Conservation (phyloP, 345 rosid genomes). For the Lepidium sativum region DNA sequence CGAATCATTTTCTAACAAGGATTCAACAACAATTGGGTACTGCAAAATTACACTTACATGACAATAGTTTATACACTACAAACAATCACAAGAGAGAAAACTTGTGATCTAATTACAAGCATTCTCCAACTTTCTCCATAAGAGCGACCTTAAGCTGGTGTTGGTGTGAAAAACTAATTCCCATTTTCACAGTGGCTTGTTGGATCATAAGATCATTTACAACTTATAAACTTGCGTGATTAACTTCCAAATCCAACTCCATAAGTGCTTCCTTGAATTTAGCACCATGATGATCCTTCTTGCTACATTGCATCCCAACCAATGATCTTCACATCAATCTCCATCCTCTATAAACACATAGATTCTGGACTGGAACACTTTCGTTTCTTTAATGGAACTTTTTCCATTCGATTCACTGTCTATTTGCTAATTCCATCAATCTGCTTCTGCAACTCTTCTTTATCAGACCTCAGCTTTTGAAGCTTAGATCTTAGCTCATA, state of each 20-base stretch:
- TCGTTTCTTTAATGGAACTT: background rate
- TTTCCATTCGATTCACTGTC: background rate
- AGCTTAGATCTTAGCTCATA: constrained; percentile 73
- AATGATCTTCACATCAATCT: constrained; percentile 81
- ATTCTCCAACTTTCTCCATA: constrained; percentile 51
- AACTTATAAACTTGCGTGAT: constrained; percentile 78
- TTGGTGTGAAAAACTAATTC: constrained; percentile 59
- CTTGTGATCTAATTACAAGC: background rate
- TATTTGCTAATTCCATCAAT: constrained; percentile 48
- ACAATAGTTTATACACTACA: constrained; percentile 1
- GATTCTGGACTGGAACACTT: constrained; percentile 5
- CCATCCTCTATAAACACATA: constrained; percentile 40
- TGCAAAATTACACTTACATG: constrained; percentile 8
- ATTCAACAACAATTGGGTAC: background rate
- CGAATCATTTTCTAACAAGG: background rate
- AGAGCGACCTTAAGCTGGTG: constrained; percentile 70
- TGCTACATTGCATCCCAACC: constrained; percentile 71
- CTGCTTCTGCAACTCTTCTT: constrained; percentile 57
- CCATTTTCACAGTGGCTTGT: constrained; percentile 95
- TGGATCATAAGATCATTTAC: constrained; percentile 93
- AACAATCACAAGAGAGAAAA: background rate
- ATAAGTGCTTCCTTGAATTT: constrained; percentile 74
- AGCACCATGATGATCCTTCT: constrained; percentile 87
- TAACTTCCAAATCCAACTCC: constrained; percentile 82
- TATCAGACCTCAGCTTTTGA: constrained; percentile 43